Evolutionary conservation across 192 early-diverging fungal genomes (phyloP).

Genomic region (Pilaira anomala): DNA sequence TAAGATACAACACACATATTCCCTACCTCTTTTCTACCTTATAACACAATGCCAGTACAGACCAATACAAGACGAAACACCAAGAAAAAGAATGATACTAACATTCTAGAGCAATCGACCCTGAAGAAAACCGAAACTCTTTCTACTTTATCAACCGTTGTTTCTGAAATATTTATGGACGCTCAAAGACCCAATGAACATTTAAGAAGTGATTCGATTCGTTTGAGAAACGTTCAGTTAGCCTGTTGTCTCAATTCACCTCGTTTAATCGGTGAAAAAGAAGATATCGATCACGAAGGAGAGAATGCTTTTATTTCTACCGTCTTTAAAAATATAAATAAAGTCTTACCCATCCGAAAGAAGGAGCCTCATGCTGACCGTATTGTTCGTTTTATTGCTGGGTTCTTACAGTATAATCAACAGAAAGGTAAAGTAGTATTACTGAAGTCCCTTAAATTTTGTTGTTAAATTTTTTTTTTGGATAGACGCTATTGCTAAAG

Average conservation of each 20-base stretch:
- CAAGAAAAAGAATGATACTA: too few relatives aligned
- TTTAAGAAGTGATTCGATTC: slow-evolving; percentile 47
- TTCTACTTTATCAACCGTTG: slow-evolving; percentile 35
- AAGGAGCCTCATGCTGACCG: slow-evolving; percentile 67
- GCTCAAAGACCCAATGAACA: slow-evolving; percentile 61
- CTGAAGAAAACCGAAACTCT: background rate
- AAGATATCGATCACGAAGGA: slow-evolving; percentile 40
- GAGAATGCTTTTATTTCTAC: slow-evolving; percentile 73
- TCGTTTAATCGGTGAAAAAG: slow-evolving; percentile 30
- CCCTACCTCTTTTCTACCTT: too few relatives aligned
- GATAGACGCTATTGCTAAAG: background rate
- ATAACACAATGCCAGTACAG: too few relatives aligned
- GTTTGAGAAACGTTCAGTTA: slow-evolving; percentile 38
- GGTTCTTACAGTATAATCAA: slow-evolving; percentile 68
- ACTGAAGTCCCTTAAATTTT: background rate
- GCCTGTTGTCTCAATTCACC: slow-evolving; percentile 53
- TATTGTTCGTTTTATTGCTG: slow-evolving; percentile 69
- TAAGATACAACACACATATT: too few relatives aligned
- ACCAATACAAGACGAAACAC: too few relatives aligned
- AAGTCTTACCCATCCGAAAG: slow-evolving; percentile 72
- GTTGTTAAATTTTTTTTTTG: background rate
- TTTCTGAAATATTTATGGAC: slow-evolving; percentile 75
- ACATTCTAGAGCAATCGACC: too few relatives aligned
- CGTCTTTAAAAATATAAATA: slow-evolving; percentile 77
- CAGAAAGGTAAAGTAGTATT: slow-evolving; percentile 70